phyloP scores from a whole-genome alignment of 208 protist species.

The Leishmania aethiopica region DNA sequence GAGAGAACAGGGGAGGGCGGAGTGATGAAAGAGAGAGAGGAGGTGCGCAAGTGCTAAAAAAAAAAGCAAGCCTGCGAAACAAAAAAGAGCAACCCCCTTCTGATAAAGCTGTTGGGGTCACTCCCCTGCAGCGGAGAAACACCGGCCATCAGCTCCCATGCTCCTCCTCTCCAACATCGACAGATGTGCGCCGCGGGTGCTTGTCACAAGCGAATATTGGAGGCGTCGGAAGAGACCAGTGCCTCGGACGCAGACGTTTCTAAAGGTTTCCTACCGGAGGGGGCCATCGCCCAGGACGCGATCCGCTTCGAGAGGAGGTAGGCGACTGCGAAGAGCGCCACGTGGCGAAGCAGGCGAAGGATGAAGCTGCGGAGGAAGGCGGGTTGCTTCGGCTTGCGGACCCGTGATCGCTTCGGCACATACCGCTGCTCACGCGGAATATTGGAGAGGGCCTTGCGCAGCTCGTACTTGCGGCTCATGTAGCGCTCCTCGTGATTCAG shows the following conservation, averaged over 20 bases:
- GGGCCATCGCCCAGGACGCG: slow-evolving; percentile 20
- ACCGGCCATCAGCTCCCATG: not conserved
- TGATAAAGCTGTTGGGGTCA: not conserved
- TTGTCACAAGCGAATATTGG: slow-evolving; percentile 16
- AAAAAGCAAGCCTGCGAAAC: not conserved
- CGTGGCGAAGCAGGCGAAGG: slow-evolving; percentile 38
- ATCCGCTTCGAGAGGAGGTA: slow-evolving; percentile 45
- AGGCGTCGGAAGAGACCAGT: not conserved
- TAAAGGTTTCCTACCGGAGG: slow-evolving; percentile 16
- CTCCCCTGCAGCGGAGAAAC: not conserved
- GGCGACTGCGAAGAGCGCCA: slow-evolving; percentile 35
- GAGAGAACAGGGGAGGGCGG: not conserved
- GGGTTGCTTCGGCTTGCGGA: slow-evolving; percentile 23
- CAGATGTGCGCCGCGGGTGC: not conserved
- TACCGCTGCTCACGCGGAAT: slow-evolving; percentile 42
- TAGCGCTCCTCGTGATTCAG: slow-evolving; percentile 55
- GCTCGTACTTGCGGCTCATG: slow-evolving; percentile 36
- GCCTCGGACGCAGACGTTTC: slow-evolving; percentile 15
- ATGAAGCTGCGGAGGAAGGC: slow-evolving; percentile 40
- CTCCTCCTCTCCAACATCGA: not conserved
- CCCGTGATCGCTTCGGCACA: slow-evolving; percentile 21
- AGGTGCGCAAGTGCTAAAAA: not conserved
- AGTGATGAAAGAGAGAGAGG: not conserved
- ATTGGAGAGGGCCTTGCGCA: slow-evolving; percentile 37
- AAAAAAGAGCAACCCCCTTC: not conserved